These are phyloP conservation scores for Paraconiothyrium sp. DNA, from an alignment of 2,329 filamentous ascomycete genomes.

Conservation along the genomic window DNA sequence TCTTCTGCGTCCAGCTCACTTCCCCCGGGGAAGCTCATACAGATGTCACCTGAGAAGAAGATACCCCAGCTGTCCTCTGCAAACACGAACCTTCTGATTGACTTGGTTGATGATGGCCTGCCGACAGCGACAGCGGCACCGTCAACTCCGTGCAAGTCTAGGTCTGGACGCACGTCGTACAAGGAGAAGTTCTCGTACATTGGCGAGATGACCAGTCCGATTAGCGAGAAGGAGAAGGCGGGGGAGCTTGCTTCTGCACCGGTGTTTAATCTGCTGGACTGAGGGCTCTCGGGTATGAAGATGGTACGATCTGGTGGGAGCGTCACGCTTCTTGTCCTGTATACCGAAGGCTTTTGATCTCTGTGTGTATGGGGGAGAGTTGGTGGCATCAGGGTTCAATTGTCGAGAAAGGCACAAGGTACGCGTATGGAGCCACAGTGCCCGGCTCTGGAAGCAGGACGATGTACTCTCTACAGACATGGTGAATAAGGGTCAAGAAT, in stretches of 20 bases:
- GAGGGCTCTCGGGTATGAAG: background rate
- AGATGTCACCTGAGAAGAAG: slow-evolving; percentile 27
- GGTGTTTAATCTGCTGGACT: slow-evolving; percentile 8
- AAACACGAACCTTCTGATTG: slow-evolving; percentile 10
- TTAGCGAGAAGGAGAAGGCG: slow-evolving; percentile 12
- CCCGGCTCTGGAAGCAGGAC: background rate
- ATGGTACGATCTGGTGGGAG: background rate
- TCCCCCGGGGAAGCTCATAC: slow-evolving; percentile 24
- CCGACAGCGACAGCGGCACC: background rate
- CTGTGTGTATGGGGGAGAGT: background rate
- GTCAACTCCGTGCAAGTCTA: background rate
- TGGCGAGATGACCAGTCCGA: background rate
- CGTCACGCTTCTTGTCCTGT: background rate
- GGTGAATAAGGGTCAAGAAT: background rate
- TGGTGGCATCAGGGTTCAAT: background rate
- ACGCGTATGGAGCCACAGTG: too few species aligned
- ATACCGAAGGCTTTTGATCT: background rate
- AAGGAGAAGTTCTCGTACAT: slow-evolving; percentile 8
- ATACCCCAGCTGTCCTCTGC: background rate
- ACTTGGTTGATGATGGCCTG: background rate
- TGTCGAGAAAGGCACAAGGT: background rate
- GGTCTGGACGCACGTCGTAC: background rate
- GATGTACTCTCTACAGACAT: background rate
- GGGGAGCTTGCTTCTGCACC: background rate
- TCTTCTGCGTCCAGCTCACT: slow-evolving; percentile 1